Percentiles rank a stretch among this genome's conserved stretches.
Evolutionary conservation across 2,329 filamentous ascomycete genomes (phyloP).

Genomic region (Fusarium sp.): DNA sequence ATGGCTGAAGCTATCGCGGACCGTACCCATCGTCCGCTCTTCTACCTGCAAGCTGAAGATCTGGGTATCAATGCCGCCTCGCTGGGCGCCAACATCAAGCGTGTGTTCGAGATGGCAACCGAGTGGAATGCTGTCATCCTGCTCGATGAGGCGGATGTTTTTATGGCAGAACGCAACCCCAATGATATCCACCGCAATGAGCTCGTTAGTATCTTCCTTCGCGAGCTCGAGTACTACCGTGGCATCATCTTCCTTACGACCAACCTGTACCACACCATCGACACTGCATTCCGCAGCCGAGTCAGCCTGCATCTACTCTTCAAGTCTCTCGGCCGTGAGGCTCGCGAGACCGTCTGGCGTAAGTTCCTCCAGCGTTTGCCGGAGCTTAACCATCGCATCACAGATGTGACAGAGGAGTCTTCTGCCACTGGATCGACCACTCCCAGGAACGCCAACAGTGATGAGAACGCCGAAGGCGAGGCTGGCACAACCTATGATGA

Average conservation of each 20-base stretch:
- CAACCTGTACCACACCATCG: constrained; percentile 60
- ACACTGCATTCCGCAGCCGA: constrained; percentile 62
- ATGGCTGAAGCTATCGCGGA: constrained; percentile 62
- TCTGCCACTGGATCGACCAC: constrained; percentile 18
- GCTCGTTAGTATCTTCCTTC: constrained; percentile 63
- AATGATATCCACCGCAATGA: constrained; percentile 65
- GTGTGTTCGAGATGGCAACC: constrained; percentile 63
- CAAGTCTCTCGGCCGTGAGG: constrained; percentile 55
- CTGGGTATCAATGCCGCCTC: constrained; percentile 60
- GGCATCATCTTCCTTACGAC: constrained; percentile 64
- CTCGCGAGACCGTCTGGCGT: constrained; percentile 60
- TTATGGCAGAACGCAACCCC: constrained; percentile 63
- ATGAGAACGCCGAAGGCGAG: background rate
- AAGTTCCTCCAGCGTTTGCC: constrained; percentile 61
- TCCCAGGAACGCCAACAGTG: constrained; percentile 4
- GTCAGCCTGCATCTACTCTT: constrained; percentile 65
- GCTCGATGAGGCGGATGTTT: constrained; percentile 69
- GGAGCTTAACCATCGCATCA: constrained; percentile 11
- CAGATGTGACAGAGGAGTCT: constrained; percentile 6
- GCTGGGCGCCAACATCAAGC: constrained; percentile 64
- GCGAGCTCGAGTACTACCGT: constrained; percentile 62
- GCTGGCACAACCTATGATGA: background rate
- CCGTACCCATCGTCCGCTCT: constrained; percentile 60
- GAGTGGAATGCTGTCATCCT: constrained; percentile 67
- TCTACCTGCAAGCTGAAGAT: constrained; percentile 63